Evolutionary conservation across 257 asterid genomes (phyloP).

Genomic region (Cinchona pubescens): DNA sequence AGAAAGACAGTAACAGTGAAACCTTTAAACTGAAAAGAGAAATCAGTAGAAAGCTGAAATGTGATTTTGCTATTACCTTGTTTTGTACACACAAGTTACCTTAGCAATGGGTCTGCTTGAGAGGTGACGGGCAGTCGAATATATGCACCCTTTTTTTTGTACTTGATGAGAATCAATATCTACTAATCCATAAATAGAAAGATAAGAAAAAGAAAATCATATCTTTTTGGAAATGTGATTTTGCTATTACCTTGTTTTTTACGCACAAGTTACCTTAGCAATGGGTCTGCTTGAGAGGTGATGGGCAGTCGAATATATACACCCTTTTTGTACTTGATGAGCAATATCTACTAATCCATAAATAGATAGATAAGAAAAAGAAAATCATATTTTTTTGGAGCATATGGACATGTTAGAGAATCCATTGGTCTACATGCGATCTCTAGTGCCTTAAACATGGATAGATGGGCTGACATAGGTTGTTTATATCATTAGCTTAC

Average conservation of each 20-base stretch:
- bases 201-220: neutral
- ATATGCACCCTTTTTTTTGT: neutral
- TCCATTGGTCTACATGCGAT: neutral
- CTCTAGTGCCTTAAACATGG: neutral
- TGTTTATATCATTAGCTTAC: neutral
- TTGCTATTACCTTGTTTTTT: neutral
- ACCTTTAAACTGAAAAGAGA: too few relatives aligned
- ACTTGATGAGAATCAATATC: neutral
- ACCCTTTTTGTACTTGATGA: neutral
- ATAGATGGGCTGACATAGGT: neutral
- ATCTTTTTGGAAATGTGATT: neutral
- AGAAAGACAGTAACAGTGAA: too few relatives aligned
- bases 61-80: neutral
- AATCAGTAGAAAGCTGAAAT: neutral
- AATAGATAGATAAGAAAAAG: neutral
- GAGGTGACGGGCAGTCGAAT: neutral
- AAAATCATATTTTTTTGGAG: neutral
- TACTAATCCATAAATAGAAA: neutral
- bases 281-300: neutral
- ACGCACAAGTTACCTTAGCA: neutral
- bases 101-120: neutral
- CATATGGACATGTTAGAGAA: neutral
- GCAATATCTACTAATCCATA: too few relatives aligned
- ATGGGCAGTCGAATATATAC: neutral
- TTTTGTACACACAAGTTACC: neutral